Evolutionary conservation across 192 early-diverging fungal genomes (phyloP).

Genomic region (Diversispora epigaea): DNA sequence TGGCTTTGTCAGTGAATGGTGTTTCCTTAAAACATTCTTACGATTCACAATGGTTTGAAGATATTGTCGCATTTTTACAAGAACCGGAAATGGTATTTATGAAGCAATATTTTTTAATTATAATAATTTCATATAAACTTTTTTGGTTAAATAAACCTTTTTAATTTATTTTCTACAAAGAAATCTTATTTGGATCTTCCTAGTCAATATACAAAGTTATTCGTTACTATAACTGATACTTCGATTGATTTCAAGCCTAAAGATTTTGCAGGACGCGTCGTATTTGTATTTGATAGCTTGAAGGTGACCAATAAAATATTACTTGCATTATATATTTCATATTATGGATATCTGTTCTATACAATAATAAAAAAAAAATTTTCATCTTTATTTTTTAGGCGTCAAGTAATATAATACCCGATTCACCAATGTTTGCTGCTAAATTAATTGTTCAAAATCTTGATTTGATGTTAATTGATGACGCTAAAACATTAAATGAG

Average conservation of each 20-base stretch:
- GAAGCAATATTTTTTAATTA: background rate
- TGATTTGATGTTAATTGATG: conserved; percentile 54
- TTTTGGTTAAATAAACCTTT: background rate
- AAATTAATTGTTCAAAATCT: conserved; percentile 53
- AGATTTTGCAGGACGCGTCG: conserved; percentile 49
- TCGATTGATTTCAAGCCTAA: conserved; percentile 62
- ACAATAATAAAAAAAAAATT: background rate
- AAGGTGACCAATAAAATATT: conserved; percentile 45
- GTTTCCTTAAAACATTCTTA: conserved; percentile 49
- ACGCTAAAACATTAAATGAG: conserved; percentile 34
- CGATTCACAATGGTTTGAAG: conserved; percentile 45
- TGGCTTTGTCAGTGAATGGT: conserved; percentile 47
- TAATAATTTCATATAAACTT: too few relatives aligned
- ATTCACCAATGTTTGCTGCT: conserved; percentile 59
- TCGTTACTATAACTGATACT: conserved; percentile 57
- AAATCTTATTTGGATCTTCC: conserved; percentile 47
- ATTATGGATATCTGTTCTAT: too few relatives aligned
- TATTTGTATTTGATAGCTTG: conserved; percentile 55
- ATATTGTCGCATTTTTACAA: conserved; percentile 58
- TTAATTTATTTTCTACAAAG: conserved; percentile 10
- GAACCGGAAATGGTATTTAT: conserved; percentile 49
- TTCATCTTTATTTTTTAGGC: conserved; percentile 38
- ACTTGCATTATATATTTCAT: background rate
- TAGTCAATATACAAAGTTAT: conserved; percentile 58
- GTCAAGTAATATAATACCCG: conserved; percentile 56